Percentiles rank a stretch among this genome's conserved stretches.
Conservation (phyloP, 768 basidiomycete genomes). For the Tephrocybe sp. region DNA sequence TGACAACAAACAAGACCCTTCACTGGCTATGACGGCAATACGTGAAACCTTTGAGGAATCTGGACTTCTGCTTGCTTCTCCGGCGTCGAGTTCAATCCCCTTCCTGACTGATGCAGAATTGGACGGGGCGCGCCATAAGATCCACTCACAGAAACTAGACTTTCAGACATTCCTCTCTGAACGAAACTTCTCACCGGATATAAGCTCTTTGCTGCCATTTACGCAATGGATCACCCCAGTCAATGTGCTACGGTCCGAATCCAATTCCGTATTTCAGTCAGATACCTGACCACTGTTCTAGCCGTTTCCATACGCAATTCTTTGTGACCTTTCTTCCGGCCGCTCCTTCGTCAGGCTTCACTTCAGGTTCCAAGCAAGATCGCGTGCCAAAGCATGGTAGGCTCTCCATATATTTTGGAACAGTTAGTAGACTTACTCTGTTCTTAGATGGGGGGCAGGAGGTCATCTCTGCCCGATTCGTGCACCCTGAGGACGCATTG, state of each 20-base stretch:
- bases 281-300: too few relatives aligned
- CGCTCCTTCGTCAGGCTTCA: conserved; percentile 44
- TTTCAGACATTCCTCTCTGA: conserved; percentile 55
- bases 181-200: conserved; percentile 43
- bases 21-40: conserved; percentile 62
- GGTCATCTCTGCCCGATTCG: conserved; percentile 67
- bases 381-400: conserved; percentile 59
- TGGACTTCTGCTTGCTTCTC: conserved; percentile 61
- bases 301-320: conserved; percentile 74
- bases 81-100: conserved; percentile 14
- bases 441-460: conserved; percentile 62
- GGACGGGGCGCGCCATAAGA: conserved; percentile 52
- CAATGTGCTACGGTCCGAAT: conserved; percentile 52
- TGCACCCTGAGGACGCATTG: conserved; percentile 55
- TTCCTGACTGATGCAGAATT: conserved; percentile 37
- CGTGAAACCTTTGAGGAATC: conserved; percentile 80
- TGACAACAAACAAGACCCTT: conserved; percentile 59
- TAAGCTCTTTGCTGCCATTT: conserved; percentile 58
- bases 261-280: too few relatives aligned
- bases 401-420: background rate
- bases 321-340: conserved; percentile 61
- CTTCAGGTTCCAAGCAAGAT: conserved; percentile 55
- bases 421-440: background rate
- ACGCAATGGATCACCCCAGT: conserved; percentile 77
- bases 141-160: conserved; percentile 50